Evolutionary conservation across 192 early-diverging fungal species (phyloP).

Genomic region (Entomortierella chlamydospora): DNA sequence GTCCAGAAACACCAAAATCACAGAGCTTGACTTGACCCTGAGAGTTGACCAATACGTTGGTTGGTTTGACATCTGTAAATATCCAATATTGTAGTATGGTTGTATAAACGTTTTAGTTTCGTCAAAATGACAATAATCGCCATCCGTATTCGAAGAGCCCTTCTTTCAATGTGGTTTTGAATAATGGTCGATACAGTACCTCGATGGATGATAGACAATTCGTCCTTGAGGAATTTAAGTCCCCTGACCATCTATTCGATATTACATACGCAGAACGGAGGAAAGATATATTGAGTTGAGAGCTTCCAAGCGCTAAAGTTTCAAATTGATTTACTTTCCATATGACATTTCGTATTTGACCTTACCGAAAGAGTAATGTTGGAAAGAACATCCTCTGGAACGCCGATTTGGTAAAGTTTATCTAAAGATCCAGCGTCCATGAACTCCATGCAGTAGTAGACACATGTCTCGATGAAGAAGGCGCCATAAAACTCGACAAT

Average conservation of each 20-base stretch:
- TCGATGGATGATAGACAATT: slow-evolving; percentile 91
- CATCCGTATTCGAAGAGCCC: no score
- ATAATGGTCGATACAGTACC: slow-evolving; percentile 54
- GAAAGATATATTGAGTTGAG: slow-evolving; percentile 16
- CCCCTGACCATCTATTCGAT: slow-evolving; percentile 78
- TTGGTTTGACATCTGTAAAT: slow-evolving; percentile 89
- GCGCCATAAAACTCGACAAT: slow-evolving; percentile 99
- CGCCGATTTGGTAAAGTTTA: slow-evolving; percentile 81
- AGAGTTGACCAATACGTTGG: slow-evolving; percentile 90
- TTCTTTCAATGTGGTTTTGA: no score
- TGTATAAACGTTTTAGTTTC: no score
- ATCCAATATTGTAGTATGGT: background rate
- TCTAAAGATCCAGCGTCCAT: slow-evolving; percentile 98
- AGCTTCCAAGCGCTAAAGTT: no score
- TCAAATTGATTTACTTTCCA: no score
- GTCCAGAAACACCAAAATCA: slow-evolving; percentile 97
- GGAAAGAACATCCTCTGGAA: slow-evolving; percentile 84
- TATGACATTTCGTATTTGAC: no score
- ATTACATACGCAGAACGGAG: no score
- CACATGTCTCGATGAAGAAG: slow-evolving; percentile 95
- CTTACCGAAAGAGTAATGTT: slow-evolving; percentile 78
- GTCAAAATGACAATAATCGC: no score
- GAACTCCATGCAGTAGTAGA: slow-evolving; percentile 98
- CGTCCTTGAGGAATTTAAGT: slow-evolving; percentile 87
- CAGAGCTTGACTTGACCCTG: slow-evolving; percentile 93